Percentiles rank a stretch among this genome's conserved stretches.
Conservation (phyloP, 352 stramenopile genomes). For the Globisporangium apiculatum region DNA sequence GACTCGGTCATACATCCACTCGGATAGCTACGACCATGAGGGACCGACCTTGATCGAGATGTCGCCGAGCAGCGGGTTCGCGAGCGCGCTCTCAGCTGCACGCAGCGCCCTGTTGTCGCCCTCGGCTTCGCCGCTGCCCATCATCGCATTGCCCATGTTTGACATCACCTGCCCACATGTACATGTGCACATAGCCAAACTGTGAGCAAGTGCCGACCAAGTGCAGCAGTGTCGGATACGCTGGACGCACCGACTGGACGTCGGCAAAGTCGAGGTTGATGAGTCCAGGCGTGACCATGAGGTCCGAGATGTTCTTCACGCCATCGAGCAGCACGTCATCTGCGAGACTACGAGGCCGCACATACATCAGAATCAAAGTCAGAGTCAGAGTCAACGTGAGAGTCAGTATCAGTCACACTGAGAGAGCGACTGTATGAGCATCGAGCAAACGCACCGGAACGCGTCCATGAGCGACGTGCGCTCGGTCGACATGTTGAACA, state of each 20-base stretch:
- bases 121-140: slow-evolving; percentile 88
- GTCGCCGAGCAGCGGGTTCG: slow-evolving; percentile 85
- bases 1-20: too few relatives aligned
- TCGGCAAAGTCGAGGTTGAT: slow-evolving; percentile 88
- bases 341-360: slow-evolving; percentile 37
- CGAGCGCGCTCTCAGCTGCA: slow-evolving; percentile 80
- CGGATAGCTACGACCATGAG: too few relatives aligned
- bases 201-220: neutral
- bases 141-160: slow-evolving; percentile 86
- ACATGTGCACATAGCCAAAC: neutral
- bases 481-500: slow-evolving; percentile 87
- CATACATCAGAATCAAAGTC: neutral
- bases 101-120: slow-evolving; percentile 84
- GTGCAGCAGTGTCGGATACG: neutral
- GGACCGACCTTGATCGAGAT: slow-evolving; percentile 75
- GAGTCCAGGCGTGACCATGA: slow-evolving; percentile 85
- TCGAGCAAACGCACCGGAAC: slow-evolving; percentile 41
- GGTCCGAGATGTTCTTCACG: slow-evolving; percentile 85
- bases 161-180: slow-evolving; percentile 53
- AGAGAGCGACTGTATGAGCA: neutral
- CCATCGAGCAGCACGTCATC: slow-evolving; percentile 82
- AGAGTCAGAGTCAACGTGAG: neutral
- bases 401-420: neutral
- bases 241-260: slow-evolving; percentile 59
- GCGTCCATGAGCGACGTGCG: slow-evolving; percentile 85